Conservation (phyloP, 2,329 filamentous ascomycete species). For the Aspergillus sp. region DNA sequence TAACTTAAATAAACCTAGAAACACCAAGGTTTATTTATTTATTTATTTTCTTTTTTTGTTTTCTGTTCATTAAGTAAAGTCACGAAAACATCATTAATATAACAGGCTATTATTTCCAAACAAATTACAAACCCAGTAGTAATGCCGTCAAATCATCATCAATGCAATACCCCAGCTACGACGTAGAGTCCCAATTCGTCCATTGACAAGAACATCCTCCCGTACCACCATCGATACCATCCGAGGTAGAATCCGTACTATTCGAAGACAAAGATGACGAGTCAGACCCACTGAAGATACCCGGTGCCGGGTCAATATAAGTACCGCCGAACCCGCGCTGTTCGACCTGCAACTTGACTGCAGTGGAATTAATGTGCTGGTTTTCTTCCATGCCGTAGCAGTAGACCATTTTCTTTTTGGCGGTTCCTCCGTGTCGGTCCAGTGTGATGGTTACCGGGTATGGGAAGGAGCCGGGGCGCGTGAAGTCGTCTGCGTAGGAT, state of each 20-base stretch:
- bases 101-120: too few species aligned
- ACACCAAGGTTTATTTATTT: background rate
- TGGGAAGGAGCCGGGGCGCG: constrained; percentile 54
- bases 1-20: too few species aligned
- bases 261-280: background rate
- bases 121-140: too few species aligned
- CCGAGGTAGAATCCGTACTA: constrained; percentile 4
- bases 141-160: too few species aligned
- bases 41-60: background rate
- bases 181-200: constrained; percentile 45
- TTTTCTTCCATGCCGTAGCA: constrained; percentile 54
- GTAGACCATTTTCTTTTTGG: constrained; percentile 53
- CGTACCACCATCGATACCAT: constrained; percentile 54
- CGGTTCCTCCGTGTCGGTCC: constrained; percentile 56
- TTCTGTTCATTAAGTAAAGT: background rate
- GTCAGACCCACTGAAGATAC: constrained; percentile 33
- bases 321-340: constrained; percentile 47
- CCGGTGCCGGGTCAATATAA: constrained; percentile 47
- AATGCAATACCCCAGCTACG: background rate
- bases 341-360: constrained; percentile 49
- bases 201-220: constrained; percentile 59
- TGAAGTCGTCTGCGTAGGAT: constrained; percentile 32
- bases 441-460: constrained; percentile 57
- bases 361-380: constrained; percentile 41
- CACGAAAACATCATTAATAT: too few species aligned